Evolutionary conservation across 2,329 filamentous ascomycete genomes (phyloP), one percentile per base, ranked within the genome.

Genomic region (Cercospora sp.): DNA sequence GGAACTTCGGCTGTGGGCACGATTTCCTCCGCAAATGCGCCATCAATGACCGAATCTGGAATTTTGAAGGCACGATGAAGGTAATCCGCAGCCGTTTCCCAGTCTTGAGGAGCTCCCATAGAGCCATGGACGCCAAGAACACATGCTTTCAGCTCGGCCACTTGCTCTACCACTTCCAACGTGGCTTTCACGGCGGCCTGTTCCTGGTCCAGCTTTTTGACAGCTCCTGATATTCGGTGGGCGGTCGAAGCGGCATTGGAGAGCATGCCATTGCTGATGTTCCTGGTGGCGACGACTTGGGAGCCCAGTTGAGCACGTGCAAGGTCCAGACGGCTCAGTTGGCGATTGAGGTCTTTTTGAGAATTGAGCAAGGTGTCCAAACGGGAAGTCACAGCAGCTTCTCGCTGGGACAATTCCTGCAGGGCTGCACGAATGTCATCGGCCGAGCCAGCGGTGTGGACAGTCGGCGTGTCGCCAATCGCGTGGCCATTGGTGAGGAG

Each of bases 51-150:
- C 1, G 90, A 85, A 61, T 89, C 86, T 0, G 94, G 94, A 12
- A 99, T 89, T 73, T 91, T 89, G 69, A 89, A 89, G 6, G 95
- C 94, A 55, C 94, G 88, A 71, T 91, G 88, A 67, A 99, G 86
- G 79, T 98, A 98, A 58, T 87, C 91, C 1, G 95, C 95, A 3
- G 95, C 95, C 3, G 93, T 95, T 80, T 99, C 95, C 95, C 95
- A 99, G 82, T 99, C 95, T 80, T 99, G 95, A 51, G 95, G 93
- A 4, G 94, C 94, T 37, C 94, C 95, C 95, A 99, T 99, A 68
- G 92, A 96, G 18, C 94, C 95, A 28, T 94, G 90, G 10, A 98
- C 94, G 53, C 95, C 95, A 69, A 97, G 88, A 40, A 98, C 92
- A 78, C 95, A 99, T 8, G 95, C 92, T 82, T 98, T 98, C 72